These are phyloP conservation scores for Mortierella sp. DNA, from an alignment of 371 early-diverging fungal species.

Conservation along the genomic window DNA sequence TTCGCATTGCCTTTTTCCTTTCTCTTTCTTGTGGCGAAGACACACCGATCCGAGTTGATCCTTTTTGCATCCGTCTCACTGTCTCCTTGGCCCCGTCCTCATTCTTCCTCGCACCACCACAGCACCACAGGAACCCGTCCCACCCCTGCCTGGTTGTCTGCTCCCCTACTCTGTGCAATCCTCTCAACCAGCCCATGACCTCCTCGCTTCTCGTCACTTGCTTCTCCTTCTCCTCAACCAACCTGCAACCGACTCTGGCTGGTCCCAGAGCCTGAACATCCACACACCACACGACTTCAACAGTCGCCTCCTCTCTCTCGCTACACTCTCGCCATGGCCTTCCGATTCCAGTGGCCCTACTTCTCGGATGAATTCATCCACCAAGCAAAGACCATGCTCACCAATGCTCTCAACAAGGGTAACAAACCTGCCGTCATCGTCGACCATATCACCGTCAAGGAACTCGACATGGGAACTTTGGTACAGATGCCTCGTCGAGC, in stretches of 20 bases:
- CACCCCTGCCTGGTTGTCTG: background rate
- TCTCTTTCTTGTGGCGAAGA: too few relatives aligned
- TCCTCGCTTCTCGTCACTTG: too few relatives aligned
- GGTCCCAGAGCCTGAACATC: too few relatives aligned
- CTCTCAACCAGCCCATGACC: background rate
- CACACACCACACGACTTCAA: conserved; percentile 27
- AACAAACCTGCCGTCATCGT: conserved; percentile 92
- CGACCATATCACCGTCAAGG: conserved; percentile 89
- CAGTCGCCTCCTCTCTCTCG: conserved; percentile 10
- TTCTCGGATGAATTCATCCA: conserved; percentile 87
- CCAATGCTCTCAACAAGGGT: conserved; percentile 91
- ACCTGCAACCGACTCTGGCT: too few relatives aligned
- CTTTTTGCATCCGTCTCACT: too few relatives aligned
- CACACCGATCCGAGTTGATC: too few relatives aligned
- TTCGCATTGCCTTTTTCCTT: too few relatives aligned
- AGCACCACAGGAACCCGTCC: too few relatives aligned
- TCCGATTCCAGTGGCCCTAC: conserved; percentile 95
- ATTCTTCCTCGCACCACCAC: too few relatives aligned
- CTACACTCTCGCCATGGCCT: conserved; percentile 75
- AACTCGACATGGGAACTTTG: conserved; percentile 93
- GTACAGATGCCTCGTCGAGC: too few relatives aligned
- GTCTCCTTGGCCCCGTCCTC: too few relatives aligned
- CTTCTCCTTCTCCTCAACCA: too few relatives aligned
- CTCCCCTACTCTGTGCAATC: background rate
- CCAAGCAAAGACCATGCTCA: conserved; percentile 86